These are phyloP conservation scores for Rhizopogon rudus DNA, from an alignment of 768 basidiomycete species.

Conservation along the genomic window DNA sequence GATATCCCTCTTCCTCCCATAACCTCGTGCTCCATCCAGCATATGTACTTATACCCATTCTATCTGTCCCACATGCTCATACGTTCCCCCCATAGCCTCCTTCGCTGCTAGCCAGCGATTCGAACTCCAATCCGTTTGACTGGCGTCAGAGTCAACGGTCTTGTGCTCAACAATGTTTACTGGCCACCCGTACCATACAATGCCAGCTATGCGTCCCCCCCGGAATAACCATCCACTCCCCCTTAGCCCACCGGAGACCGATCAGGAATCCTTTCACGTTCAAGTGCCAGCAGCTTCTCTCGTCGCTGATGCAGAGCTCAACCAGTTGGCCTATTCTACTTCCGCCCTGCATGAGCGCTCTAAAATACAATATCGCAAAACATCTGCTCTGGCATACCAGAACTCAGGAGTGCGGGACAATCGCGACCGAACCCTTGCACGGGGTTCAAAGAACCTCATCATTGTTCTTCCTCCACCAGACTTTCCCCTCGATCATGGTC, in stretches of 20 bases:
- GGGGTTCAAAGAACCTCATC: slow-evolving; percentile 49
- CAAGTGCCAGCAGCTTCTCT: not conserved
- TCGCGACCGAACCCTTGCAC: slow-evolving; percentile 35
- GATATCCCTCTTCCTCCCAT: slow-evolving; percentile 9
- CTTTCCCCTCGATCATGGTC: slow-evolving; percentile 54
- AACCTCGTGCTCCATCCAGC: slow-evolving; percentile 8
- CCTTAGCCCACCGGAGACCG: slow-evolving; percentile 39
- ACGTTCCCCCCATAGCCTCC: not conserved
- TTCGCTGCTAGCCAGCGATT: slow-evolving; percentile 5
- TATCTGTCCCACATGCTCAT: not conserved
- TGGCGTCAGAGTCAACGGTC: not conserved
- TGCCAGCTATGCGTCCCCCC: slow-evolving; percentile 31
- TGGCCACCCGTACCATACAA: slow-evolving; percentile 37
- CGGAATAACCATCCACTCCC: slow-evolving; percentile 18
- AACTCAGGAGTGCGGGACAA: slow-evolving; percentile 40
- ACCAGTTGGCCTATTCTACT: not conserved
- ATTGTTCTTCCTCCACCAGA: slow-evolving; percentile 62
- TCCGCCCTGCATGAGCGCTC: slow-evolving; percentile 6
- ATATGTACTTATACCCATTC: slow-evolving; percentile 8
- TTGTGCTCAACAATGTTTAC: slow-evolving; percentile 9
- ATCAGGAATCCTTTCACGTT: slow-evolving; percentile 6
- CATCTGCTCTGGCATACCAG: slow-evolving; percentile 53
- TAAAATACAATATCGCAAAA: slow-evolving; percentile 33
- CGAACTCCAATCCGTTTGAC: not conserved
- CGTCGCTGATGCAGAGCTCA: slow-evolving; percentile 9